Percentiles rank a stretch among this genome's conserved stretches.
These are phyloP conservation scores for Vigna unguiculata DNA, from an alignment of 306 rosid species.

Conservation along the genomic window DNA sequence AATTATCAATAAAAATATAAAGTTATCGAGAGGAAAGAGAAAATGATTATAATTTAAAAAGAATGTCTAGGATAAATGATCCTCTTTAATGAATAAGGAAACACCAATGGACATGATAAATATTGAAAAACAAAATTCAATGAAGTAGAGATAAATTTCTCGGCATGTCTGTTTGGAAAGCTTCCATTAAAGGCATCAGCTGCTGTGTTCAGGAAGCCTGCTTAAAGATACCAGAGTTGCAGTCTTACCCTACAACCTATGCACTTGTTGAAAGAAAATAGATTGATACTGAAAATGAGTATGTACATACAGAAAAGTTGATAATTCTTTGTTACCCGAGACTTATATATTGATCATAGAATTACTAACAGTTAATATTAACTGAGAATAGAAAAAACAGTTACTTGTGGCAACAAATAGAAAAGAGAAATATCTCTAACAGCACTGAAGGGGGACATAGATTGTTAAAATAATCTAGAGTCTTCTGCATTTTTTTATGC, in stretches of 20 bases:
- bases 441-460: constrained; percentile 3
- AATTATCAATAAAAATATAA: background rate
- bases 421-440: too few species aligned
- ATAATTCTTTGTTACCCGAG: too few species aligned
- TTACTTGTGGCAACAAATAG: too few species aligned
- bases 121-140: constrained; percentile 7
- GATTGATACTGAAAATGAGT: too few species aligned
- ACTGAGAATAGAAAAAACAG: too few species aligned
- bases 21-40: constrained; percentile 28
- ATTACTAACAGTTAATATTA: too few species aligned
- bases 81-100: constrained; percentile 21
- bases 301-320: too few species aligned
- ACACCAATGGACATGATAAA: background rate
- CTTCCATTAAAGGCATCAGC: constrained; percentile 15
- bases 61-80: constrained; percentile 26
- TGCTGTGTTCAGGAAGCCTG: background rate
- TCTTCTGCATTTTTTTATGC: background rate
- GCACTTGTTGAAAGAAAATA: background rate
- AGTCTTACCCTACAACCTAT: background rate
- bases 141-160: background rate
- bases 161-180: constrained; percentile 27
- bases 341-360: too few species aligned
- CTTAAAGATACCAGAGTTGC: constrained; percentile 3
- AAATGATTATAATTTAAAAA: constrained; percentile 18
- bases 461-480: background rate